These are phyloP conservation scores for Sphagnum tenellum DNA, from an alignment of 225 moss, liverwort and hornwort species.

Conservation along the genomic window DNA sequence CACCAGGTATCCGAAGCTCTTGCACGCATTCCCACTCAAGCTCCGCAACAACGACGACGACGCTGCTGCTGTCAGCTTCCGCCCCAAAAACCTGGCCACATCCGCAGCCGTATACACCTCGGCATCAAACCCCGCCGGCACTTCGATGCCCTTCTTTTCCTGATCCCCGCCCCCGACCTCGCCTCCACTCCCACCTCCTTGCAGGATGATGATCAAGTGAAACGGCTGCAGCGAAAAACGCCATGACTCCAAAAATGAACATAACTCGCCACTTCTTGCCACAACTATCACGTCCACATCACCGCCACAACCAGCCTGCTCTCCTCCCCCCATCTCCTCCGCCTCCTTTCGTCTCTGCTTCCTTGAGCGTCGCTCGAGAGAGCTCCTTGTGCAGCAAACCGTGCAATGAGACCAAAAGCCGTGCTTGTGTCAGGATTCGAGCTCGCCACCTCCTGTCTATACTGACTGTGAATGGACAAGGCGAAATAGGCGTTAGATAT, in stretches of 20 bases:
- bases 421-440: too few species aligned
- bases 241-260: conserved; percentile 7
- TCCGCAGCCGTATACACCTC: conserved; percentile 6
- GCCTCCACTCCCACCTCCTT: too few species aligned
- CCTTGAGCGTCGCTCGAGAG: too few species aligned
- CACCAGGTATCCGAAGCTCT: conserved; percentile 8
- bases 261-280: not conserved
- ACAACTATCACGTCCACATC: conserved; percentile 6
- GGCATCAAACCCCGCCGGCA: conserved; percentile 6
- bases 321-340: too few species aligned
- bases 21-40: conserved; percentile 5
- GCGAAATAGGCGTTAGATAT: too few species aligned
- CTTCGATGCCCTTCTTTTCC: not conserved
- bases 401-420: too few species aligned
- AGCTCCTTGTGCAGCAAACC: too few species aligned
- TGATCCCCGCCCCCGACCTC: not conserved
- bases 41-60: not conserved
- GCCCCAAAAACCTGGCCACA: conserved; percentile 5
- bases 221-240: conserved; percentile 2
- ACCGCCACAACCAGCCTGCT: too few species aligned
- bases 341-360: too few species aligned
- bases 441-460: too few species aligned
- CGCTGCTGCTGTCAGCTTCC: not conserved
- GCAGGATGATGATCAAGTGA: conserved; percentile 7
- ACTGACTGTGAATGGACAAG: too few species aligned